phyloP scores from a whole-genome alignment of 495 filamentous ascomycete species.

The Chaetomium tenue region DNA sequence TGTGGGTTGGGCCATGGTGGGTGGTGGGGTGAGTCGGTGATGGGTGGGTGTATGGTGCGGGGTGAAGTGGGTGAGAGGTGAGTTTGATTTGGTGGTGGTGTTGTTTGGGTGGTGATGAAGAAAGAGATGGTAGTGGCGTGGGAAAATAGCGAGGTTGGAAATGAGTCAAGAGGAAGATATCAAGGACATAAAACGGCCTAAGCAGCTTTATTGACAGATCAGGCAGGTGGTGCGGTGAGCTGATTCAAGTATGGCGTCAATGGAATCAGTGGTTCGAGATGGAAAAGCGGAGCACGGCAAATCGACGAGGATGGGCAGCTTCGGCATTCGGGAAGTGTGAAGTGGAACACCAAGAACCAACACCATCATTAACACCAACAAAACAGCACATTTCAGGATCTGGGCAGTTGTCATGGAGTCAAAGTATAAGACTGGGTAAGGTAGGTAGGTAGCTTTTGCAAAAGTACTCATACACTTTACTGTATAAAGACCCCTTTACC shows the following conservation, averaged over 20 bases:
- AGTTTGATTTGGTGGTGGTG: background rate
- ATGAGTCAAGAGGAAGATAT: background rate
- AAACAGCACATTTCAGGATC: background rate
- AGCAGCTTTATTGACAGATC: background rate
- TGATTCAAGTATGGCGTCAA: background rate
- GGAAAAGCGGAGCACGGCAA: background rate
- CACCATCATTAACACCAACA: too few relatives aligned
- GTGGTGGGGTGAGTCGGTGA: background rate
- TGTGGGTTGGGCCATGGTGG: slow-evolving; percentile 5
- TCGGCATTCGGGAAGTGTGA: too few relatives aligned
- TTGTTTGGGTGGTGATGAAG: too few relatives aligned
- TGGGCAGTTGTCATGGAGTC: too few relatives aligned
- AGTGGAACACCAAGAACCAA: too few relatives aligned
- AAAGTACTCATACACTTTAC: too few relatives aligned
- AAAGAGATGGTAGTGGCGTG: background rate
- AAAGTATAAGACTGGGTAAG: too few relatives aligned
- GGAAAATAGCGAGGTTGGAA: background rate
- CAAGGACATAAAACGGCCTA: background rate
- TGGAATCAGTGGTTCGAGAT: background rate
- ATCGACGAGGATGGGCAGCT: background rate
- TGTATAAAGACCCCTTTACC: too few relatives aligned
- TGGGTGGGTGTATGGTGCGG: background rate
- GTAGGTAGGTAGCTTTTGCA: too few relatives aligned
- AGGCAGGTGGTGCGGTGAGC: background rate
- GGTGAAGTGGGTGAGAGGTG: background rate